Conservation (phyloP, 345 rosid genomes). For the Camelina neglecta region DNA sequence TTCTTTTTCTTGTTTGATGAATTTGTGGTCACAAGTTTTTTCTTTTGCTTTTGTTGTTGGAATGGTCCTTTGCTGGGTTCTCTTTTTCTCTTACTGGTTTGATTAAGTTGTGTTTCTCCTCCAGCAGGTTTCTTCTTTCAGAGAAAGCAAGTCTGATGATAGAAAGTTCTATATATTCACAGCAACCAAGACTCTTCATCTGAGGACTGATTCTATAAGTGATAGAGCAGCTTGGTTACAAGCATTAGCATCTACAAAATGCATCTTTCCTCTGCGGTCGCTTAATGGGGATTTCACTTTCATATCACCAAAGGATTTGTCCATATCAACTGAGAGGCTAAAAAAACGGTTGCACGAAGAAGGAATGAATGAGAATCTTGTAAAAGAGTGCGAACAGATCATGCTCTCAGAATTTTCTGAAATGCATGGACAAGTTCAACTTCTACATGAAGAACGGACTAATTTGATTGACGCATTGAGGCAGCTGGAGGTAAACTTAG, state of each 20-base stretch:
- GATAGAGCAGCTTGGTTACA: slow-evolving; percentile 94
- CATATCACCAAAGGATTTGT: slow-evolving; percentile 57
- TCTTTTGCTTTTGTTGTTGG: slow-evolving; percentile 18
- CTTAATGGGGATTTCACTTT: slow-evolving; percentile 64
- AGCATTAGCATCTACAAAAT: slow-evolving; percentile 76
- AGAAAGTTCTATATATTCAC: slow-evolving; percentile 90
- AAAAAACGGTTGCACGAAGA: slow-evolving; percentile 67
- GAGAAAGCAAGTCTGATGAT: slow-evolving; percentile 97
- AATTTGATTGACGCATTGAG: slow-evolving; percentile 78
- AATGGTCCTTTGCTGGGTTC: not conserved
- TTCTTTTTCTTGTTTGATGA: slow-evolving; percentile 3
- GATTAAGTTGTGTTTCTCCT: slow-evolving; percentile 35
- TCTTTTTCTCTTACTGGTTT: slow-evolving; percentile 1
- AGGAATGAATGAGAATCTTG: slow-evolving; percentile 69
- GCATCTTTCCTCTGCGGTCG: slow-evolving; percentile 66
- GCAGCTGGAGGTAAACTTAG: slow-evolving; percentile 78
- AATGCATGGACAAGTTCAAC: slow-evolving; percentile 68
- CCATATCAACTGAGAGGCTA: slow-evolving; percentile 81
- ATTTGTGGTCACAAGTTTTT: slow-evolving; percentile 23
- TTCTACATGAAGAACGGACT: slow-evolving; percentile 79
- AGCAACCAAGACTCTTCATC: slow-evolving; percentile 95
- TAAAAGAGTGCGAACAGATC: slow-evolving; percentile 89
- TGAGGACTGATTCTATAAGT: slow-evolving; percentile 77
- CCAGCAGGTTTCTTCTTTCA: slow-evolving; percentile 87
- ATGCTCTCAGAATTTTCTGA: slow-evolving; percentile 86